Conservation (phyloP, 2,329 filamentous ascomycete genomes). For the Decorospora gaudefroyi region DNA sequence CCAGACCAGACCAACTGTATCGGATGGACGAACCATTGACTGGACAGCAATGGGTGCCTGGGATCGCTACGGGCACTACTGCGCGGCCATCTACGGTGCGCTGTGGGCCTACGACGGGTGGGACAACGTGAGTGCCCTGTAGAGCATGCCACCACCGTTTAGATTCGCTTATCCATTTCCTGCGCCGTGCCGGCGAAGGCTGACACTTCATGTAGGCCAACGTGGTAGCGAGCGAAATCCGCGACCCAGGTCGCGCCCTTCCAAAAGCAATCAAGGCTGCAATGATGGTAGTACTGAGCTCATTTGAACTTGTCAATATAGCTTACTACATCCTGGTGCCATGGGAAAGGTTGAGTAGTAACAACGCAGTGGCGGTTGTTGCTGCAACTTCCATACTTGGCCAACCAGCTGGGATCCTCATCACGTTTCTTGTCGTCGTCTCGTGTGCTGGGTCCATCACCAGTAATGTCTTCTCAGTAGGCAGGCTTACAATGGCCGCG, state of each 20-base stretch:
- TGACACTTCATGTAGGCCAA: slow-evolving; percentile 35
- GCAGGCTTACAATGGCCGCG: slow-evolving; percentile 65
- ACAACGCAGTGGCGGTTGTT: slow-evolving; percentile 66
- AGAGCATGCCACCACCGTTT: background rate
- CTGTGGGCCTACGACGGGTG: slow-evolving; percentile 69
- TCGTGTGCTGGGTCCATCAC: slow-evolving; percentile 66
- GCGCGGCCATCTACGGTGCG: slow-evolving; percentile 64
- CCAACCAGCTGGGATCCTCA: slow-evolving; percentile 57
- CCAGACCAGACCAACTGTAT: slow-evolving; percentile 54
- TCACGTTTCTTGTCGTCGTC: slow-evolving; percentile 62
- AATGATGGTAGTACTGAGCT: slow-evolving; percentile 62
- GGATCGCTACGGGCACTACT: slow-evolving; percentile 64
- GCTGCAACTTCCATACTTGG: slow-evolving; percentile 58
- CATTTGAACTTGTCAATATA: slow-evolving; percentile 64
- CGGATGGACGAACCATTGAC: slow-evolving; percentile 48
- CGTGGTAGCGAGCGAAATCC: slow-evolving; percentile 47
- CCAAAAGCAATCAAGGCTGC: slow-evolving; percentile 66
- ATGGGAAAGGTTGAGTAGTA: slow-evolving; percentile 62
- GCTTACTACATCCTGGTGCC: slow-evolving; percentile 67
- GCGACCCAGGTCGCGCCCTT: slow-evolving; percentile 49
- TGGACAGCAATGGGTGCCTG: slow-evolving; percentile 55
- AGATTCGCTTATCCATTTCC: background rate
- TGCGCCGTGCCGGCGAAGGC: background rate
- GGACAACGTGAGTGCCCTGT: slow-evolving; percentile 60
- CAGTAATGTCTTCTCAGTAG: slow-evolving; percentile 65